Conservation (phyloP, 73 alveolate genomes). For the Tetrahymena malaccensis region DNA sequence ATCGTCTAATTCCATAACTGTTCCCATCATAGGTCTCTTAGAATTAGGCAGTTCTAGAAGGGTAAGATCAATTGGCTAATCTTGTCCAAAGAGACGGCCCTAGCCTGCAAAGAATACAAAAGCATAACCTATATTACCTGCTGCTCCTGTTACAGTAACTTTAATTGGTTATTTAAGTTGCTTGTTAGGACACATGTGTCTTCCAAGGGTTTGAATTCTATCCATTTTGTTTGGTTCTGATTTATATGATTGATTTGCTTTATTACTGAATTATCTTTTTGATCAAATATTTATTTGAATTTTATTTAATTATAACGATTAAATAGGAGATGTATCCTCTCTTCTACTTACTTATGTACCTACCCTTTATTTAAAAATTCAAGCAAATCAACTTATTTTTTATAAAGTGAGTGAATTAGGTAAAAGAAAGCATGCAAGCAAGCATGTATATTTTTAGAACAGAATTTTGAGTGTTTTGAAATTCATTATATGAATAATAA, state of each 20-base stretch:
- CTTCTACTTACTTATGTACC: neutral
- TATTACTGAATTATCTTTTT: neutral
- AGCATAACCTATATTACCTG: slow-evolving; percentile 88
- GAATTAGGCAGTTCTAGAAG: slow-evolving; percentile 61
- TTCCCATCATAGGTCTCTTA: slow-evolving; percentile 70
- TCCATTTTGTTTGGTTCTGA: neutral
- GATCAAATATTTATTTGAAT: neutral
- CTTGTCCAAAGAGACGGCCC: slow-evolving; percentile 82
- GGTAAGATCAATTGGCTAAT: slow-evolving; percentile 55
- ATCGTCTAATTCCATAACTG: slow-evolving; percentile 83
- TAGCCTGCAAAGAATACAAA: slow-evolving; percentile 68
- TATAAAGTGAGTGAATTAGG: no score
- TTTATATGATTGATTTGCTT: neutral
- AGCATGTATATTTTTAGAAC: neutral
- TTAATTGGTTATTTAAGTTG: neutral
- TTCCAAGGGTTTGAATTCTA: neutral
- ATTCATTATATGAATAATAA: neutral
- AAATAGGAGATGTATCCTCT: neutral
- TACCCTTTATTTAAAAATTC: neutral
- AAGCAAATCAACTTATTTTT: neutral
- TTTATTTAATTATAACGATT: neutral
- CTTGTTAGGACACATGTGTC: neutral
- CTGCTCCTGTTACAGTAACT: slow-evolving; percentile 88
- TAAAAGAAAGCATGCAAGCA: neutral
- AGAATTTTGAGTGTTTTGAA: neutral